Percentiles rank a stretch among this genome's conserved stretches.
Conservation (phyloP, 2,329 filamentous ascomycete genomes). For the Pseudogymnoascus sp. region DNA sequence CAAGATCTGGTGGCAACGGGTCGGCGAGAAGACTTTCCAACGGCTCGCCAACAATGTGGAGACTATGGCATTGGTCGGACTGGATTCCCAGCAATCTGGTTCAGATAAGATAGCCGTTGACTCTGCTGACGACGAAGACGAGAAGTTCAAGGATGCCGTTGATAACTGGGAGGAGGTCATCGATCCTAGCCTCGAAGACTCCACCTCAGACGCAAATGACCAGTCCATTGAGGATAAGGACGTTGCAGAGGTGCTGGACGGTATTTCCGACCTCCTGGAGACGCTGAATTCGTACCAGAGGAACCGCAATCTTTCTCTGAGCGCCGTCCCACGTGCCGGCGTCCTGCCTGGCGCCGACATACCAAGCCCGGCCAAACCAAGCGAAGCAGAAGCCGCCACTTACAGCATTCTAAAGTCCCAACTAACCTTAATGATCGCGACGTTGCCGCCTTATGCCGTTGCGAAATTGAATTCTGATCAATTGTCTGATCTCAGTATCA, state of each 20-base stretch:
- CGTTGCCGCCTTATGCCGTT: conserved; percentile 46
- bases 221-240: conserved; percentile 50
- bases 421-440: conserved; percentile 41
- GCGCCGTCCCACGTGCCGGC: conserved; percentile 42
- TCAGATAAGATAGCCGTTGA: conserved; percentile 1
- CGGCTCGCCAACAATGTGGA: conserved; percentile 42
- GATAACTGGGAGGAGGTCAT: conserved; percentile 51
- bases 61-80: conserved; percentile 10
- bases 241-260: conserved; percentile 59
- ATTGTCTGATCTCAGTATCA: conserved; percentile 44
- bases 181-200: conserved; percentile 42
- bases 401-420: conserved; percentile 45
- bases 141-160: conserved; percentile 40
- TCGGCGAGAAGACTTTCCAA: conserved; percentile 57
- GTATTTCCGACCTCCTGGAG: conserved; percentile 68
- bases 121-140: conserved; percentile 26
- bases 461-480: conserved; percentile 48
- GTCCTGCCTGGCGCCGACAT: conserved; percentile 58
- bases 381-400: conserved; percentile 42
- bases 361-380: conserved; percentile 57
- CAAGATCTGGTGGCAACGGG: conserved; percentile 67
- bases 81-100: conserved; percentile 12
- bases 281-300: conserved; percentile 71
- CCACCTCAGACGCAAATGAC: conserved; percentile 31
- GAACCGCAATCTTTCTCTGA: conserved; percentile 64